phyloP scores from a whole-genome alignment of 768 basidiomycete species.

The Cystobasidium onofrii region DNA sequence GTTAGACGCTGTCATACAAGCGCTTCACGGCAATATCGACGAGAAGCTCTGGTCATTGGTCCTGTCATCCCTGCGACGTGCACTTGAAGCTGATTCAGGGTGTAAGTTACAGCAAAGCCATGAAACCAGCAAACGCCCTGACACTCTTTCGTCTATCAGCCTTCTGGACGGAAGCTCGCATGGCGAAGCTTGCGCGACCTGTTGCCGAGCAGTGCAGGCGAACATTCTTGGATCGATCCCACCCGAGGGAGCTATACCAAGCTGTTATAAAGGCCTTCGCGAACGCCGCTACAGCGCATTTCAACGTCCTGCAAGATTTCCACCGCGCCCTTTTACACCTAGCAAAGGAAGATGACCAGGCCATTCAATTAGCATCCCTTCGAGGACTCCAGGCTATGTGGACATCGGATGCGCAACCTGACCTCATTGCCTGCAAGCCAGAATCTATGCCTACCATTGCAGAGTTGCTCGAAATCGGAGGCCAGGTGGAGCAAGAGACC shows the following conservation, averaged over 20 bases:
- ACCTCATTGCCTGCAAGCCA: constrained; percentile 36
- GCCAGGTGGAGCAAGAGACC: constrained; percentile 37
- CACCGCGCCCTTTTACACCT: constrained; percentile 80
- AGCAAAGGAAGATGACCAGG: constrained; percentile 71
- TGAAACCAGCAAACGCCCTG: not conserved
- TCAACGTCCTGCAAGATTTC: constrained; percentile 63
- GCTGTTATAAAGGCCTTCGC: constrained; percentile 45
- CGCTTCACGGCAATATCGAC: constrained; percentile 39
- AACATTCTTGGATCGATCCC: constrained; percentile 35
- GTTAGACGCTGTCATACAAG: constrained; percentile 51
- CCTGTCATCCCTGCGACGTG: constrained; percentile 58
- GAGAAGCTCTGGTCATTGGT: constrained; percentile 58
- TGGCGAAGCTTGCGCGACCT: constrained; percentile 56
- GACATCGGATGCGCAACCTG: constrained; percentile 44
- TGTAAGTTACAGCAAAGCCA: constrained; percentile 51
- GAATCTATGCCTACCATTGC: constrained; percentile 40
- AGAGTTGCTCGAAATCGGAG: constrained; percentile 39
- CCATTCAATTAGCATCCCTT: constrained; percentile 63
- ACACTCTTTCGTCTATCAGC: constrained; percentile 47
- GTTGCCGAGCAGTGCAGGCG: constrained; percentile 49
- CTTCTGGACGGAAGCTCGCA: constrained; percentile 81
- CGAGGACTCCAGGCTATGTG: constrained; percentile 64
- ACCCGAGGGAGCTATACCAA: constrained; percentile 26
- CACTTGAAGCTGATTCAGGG: constrained; percentile 68
- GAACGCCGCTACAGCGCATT: constrained; percentile 49